Evolutionary conservation across 345 rosid species (phyloP).

Genomic region (Passiflora organensis): DNA sequence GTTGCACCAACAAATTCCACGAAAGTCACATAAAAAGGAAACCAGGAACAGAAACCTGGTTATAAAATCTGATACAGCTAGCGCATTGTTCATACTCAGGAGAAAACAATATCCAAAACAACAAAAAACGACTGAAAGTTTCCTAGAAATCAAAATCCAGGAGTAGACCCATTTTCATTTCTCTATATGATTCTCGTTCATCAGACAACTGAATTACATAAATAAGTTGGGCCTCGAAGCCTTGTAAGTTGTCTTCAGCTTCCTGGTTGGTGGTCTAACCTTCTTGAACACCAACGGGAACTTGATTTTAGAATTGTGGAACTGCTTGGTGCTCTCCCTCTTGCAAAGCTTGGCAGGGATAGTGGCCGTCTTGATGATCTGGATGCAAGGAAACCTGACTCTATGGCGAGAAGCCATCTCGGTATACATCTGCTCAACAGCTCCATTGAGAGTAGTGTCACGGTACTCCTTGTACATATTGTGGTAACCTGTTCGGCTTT

Average conservation of each 20-base stretch:
- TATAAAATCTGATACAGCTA: not conserved
- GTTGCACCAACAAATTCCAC: no score
- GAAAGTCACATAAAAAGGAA: no score
- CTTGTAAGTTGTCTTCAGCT: conserved; percentile 61
- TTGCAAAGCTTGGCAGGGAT: conserved; percentile 58
- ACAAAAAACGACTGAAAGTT: not conserved
- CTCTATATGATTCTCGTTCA: not conserved
- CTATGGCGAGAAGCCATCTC: conserved; percentile 67
- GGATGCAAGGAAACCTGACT: conserved; percentile 59
- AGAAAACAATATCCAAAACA: not conserved
- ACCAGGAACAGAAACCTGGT: not conserved
- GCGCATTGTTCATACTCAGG: not conserved
- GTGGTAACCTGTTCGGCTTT: conserved; percentile 58
- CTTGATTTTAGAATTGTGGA: conserved; percentile 55
- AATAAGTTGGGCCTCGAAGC: conserved; percentile 66
- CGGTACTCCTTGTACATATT: conserved; percentile 66
- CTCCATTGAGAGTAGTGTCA: conserved; percentile 52
- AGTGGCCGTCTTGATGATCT: conserved; percentile 63
- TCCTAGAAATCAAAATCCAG: not conserved
- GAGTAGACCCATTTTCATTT: not conserved
- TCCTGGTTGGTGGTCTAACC: conserved; percentile 57
- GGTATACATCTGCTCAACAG: conserved; percentile 57
- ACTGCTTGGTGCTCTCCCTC: conserved; percentile 60
- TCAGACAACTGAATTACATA: conserved; percentile 23
- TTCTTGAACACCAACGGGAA: conserved; percentile 59